Percentiles rank a stretch among this genome's conserved stretches.
Evolutionary conservation across 805 yeast genomes (phyloP).

Genomic region (Metschnikowia lochheadii): DNA sequence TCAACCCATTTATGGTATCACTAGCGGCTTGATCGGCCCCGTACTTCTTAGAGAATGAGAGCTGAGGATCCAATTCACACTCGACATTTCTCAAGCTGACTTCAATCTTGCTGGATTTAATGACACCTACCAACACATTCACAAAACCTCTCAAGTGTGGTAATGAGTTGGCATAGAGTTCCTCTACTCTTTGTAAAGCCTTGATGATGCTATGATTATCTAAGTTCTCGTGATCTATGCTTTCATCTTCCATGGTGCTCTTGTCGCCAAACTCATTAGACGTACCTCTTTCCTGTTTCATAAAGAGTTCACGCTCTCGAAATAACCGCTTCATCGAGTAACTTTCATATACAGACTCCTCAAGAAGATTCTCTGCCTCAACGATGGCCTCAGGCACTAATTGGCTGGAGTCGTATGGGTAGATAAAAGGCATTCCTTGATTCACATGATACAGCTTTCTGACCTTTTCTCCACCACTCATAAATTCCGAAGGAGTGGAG

Average conservation of each 20-base stretch:
- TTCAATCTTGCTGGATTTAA: constrained; percentile 49
- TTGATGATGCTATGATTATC: constrained; percentile 30
- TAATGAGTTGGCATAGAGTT: constrained; percentile 50
- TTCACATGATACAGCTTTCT: constrained; percentile 61
- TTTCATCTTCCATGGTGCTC: constrained; percentile 16
- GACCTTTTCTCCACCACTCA: constrained; percentile 46
- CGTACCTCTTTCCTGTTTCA: constrained; percentile 66
- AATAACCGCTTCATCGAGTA: constrained; percentile 68
- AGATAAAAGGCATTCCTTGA: constrained; percentile 62
- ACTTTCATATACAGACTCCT: constrained; percentile 58
- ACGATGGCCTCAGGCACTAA: constrained; percentile 66
- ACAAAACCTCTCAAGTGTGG: constrained; percentile 60
- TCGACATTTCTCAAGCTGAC: constrained; percentile 33
- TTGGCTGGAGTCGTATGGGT: constrained; percentile 42
- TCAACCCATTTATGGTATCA: constrained; percentile 12
- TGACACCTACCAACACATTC: constrained; percentile 57
- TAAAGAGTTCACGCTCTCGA: constrained; percentile 65
- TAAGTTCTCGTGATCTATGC: constrained; percentile 28
- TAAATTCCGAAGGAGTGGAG: constrained; percentile 38
- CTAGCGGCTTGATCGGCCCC: constrained; percentile 9
- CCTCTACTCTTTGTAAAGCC: constrained; percentile 54
- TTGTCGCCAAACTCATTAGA: constrained; percentile 11
- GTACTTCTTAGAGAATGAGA: constrained; percentile 22
- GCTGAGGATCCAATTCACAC: constrained; percentile 31
- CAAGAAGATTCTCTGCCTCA: constrained; percentile 73